Evolutionary conservation across 2,329 filamentous ascomycete genomes (phyloP), one percentile per base, ranked within the genome.

Genomic region (Pseudocercospora crystallina): DNA sequence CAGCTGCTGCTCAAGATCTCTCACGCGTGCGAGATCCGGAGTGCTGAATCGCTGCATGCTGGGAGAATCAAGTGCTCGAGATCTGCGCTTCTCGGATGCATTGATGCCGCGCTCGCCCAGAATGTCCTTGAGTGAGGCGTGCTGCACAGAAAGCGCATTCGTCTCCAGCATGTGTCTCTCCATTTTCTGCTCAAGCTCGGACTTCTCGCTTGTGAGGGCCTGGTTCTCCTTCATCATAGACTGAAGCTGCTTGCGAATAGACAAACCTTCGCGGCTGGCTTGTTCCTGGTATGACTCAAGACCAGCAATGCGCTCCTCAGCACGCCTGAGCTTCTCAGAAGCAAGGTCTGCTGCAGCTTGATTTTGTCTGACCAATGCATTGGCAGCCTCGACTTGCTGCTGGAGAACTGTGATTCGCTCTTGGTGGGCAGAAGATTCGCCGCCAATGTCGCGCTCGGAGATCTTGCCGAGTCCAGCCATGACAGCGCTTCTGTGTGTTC

Each of bases 271-370:
- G 38, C 94, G 83, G 70, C 91, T 97, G 3, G 91, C 87, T 71
- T 99, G 94, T 67, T 99, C 94, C 72, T 99, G 94, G 69, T 97
- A 97, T 26, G 90, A 89, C 70, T 99, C 94, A 3, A 99, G 80
- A 5, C 94, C 94, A 5, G 94, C 95, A 68, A 99, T 97, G 36
- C 94, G 85, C 74, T 97, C 95, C 72, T 99, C 95, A 3, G 94
- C 94, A 51, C 87, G 87, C 46, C 94, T 87, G 46, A 99, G 78
- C 68, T 91, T 95, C 65, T 96, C 90, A 0, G 90, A 87, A 2
- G 91, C 90, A 20, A 79, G 74, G 68, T 99, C 90, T 1, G 91
- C 92, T 52, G 95, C 91, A 54, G 86, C 80, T 69, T 96, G 90
- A 61, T 96, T 95, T 65, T 90, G 90, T 69, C 87, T 88, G 26